Conservation (phyloP, 1,284 basidiomycete species). For the Phenoliferia sp. region DNA sequence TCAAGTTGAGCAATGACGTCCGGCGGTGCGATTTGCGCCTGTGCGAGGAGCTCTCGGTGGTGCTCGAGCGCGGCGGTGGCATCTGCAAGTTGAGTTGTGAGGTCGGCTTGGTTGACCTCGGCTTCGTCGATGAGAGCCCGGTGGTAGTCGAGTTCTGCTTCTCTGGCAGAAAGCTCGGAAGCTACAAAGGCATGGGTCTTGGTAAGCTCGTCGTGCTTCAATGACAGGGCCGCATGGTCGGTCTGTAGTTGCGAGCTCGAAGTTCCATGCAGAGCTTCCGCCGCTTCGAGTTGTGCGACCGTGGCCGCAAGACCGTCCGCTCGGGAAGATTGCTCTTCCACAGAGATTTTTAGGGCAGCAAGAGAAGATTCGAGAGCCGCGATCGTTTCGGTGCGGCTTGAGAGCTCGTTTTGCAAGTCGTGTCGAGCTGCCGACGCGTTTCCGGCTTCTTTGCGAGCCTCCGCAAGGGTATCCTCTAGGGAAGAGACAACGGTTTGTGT, state of each 20-base stretch:
- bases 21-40: too few species aligned
- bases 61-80: not conserved
- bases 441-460: not conserved
- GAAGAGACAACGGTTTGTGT: not conserved
- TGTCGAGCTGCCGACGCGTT: not conserved
- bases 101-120: not conserved
- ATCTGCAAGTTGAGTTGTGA: not conserved
- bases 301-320: conserved; percentile 6
- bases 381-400: conserved; percentile 3
- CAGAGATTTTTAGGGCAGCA: conserved; percentile 4
- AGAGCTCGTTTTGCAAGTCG: conserved; percentile 8
- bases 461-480: conserved; percentile 2
- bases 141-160: not conserved
- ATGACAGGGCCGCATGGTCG: not conserved
- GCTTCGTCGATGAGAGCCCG: not conserved
- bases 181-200: not conserved
- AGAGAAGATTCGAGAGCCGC: conserved; percentile 8
- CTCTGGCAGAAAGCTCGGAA: too few species aligned
- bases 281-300: conserved; percentile 13
- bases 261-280: not conserved
- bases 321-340: not conserved
- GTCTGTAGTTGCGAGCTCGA: not conserved
- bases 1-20: too few species aligned
- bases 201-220: not conserved
- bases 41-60: conserved; percentile 5